These are phyloP conservation scores for Raphidocelis subcapitata DNA, from an alignment of 139 green algal species.

Conservation along the genomic window DNA sequence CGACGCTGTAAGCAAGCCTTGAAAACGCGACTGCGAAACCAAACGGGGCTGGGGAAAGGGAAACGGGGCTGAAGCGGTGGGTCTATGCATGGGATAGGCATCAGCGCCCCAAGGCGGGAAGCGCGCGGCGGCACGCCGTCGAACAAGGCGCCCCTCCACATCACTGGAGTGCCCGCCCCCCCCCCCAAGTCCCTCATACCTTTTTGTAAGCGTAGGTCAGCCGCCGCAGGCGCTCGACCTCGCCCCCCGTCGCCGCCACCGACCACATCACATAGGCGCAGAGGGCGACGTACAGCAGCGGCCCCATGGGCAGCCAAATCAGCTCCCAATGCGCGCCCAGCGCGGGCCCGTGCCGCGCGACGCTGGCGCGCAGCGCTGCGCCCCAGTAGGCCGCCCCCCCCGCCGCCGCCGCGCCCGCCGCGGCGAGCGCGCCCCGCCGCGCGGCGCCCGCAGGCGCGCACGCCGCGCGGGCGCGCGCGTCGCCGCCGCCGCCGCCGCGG, in stretches of 20 bases:
- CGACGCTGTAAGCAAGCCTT: no score
- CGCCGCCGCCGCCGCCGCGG: no score
- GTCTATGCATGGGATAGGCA: no score
- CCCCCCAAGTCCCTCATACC: background rate
- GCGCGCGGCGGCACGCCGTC: no score
- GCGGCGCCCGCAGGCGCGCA: conserved; percentile 9
- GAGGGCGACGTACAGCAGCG: conserved; percentile 11
- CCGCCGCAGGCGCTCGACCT: conserved; percentile 9
- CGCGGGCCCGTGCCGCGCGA: background rate
- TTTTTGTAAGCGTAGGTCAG: conserved; percentile 19
- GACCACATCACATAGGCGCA: conserved; percentile 13
- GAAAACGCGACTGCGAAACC: no score
- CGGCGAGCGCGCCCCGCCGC: background rate
- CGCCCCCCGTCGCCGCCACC: conserved; percentile 3
- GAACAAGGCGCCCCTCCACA: no score
- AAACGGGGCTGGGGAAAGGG: no score
- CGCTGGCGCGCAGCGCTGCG: background rate
- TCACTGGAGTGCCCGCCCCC: no score
- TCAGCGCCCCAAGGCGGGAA: no score
- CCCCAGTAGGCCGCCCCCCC: conserved; percentile 23
- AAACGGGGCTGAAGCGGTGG: no score
- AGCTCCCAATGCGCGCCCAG: conserved; percentile 26
- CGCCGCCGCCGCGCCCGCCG: background rate
- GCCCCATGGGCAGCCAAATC: conserved; percentile 27
- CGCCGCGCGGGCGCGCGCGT: background rate